Base-by-base conservation (phyloP, 2,329 filamentous ascomycete species). In the Aspergillus sp. region DNA sequence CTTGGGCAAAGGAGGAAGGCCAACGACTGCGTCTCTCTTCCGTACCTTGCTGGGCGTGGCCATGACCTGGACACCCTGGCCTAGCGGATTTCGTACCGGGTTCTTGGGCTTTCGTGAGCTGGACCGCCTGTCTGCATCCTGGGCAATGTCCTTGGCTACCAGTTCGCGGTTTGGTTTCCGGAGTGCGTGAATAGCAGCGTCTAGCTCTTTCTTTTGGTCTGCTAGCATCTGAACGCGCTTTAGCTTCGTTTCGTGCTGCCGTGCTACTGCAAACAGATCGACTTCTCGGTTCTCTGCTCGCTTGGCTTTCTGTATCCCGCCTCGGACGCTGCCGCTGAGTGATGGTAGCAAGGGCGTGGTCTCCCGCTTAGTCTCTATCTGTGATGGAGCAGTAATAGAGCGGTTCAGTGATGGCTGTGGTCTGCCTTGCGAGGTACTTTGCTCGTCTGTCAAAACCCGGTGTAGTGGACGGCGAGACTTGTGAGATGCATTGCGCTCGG, bases 251-350 rank as follows among this genome's bases (percentile, higher is more conserved):
- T 81, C 76, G 51, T 77, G 75, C 51, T 75, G 73, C 51, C 76
- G 75, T 8, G 77, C 73, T 54, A 75, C 73, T 2, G 77, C 76
- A 48, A 75, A 73, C 9, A 82, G 71, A 61, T 82, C 79, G 44
- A 82, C 73, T 64, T 81, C 79, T 22, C 79, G 77, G 60, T 80
- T 79, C 48, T 77, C 75, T 24, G 73, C 74, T 12, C 77, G 75
- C 42, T 76, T 75, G 3, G 77, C 70, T 56, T 78, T 76, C 51
- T 79, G 76, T 19, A 80, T 75, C 3, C 76, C 75, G 19, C 75
- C 75, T 12, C 77, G 74, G 6, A 75, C 74, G 42, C 66, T 73
- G 12, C 71, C 66, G 4, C 71, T 70, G 22, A 70, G 52, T 12
- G 67, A 68, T 12, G 77, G 71, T 17, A 75, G 66, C 24, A 71